A percentile compares a stretch with the other conserved stretches of the same genome.
These are phyloP conservation scores for Starmerella roubikii DNA, from an alignment of 805 yeast genomes.

Conservation along the genomic window DNA sequence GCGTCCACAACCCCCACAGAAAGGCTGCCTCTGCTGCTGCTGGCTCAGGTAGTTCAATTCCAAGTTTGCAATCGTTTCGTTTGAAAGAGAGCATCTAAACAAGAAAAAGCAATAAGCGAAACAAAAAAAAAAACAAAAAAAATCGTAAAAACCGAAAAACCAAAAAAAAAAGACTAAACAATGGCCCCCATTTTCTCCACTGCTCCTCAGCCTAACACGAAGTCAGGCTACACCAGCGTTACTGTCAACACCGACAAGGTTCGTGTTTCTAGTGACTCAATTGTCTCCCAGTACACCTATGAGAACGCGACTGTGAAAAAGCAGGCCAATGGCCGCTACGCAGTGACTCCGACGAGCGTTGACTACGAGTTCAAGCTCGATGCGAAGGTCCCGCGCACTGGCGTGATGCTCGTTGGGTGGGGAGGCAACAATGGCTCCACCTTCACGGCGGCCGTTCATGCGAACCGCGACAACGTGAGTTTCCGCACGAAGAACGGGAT, in stretches of 20 bases:
- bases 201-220: conserved; percentile 6
- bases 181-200: conserved; percentile 15
- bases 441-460: conserved; percentile 67
- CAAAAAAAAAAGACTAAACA: conserved; percentile 2
- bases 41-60: conserved; percentile 28
- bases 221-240: conserved; percentile 32
- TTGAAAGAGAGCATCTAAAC: conserved; percentile 21
- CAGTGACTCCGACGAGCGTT: conserved; percentile 55
- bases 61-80: conserved; percentile 16
- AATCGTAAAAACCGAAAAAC: conserved; percentile 2
- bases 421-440: conserved; percentile 98
- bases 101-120: conserved; percentile 20
- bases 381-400: conserved; percentile 67
- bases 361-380: conserved; percentile 81
- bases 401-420: conserved; percentile 80
- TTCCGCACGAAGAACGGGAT: conserved; percentile 76
- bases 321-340: conserved; percentile 34
- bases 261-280: conserved; percentile 35
- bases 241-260: conserved; percentile 45
- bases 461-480: conserved; percentile 64
- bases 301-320: conserved; percentile 62
- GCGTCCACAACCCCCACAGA: conserved; percentile 33
- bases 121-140: conserved; percentile 3
- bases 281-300: conserved; percentile 48
- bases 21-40: conserved; percentile 30